A percentile compares a stretch with the other conserved stretches of the same genome.
Conservation (phyloP, 495 filamentous ascomycete species). For the Thermothielavioides terrestris region DNA sequence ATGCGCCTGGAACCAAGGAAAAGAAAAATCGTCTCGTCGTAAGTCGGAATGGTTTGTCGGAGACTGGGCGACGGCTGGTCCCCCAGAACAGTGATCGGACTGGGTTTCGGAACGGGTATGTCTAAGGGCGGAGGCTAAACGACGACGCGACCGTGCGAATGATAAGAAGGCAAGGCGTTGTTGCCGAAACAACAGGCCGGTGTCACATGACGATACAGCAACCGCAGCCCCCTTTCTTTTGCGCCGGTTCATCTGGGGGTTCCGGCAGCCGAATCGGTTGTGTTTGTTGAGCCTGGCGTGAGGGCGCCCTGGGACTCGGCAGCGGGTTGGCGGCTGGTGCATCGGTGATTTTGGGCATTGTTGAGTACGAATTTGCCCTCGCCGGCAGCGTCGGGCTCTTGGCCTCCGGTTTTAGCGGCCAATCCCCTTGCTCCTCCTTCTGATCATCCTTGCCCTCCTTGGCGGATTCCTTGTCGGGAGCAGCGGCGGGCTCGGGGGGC, state of each 20-base stretch:
- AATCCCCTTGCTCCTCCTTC: constrained; percentile 32
- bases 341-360: constrained; percentile 48
- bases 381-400: constrained; percentile 37
- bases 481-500: constrained; percentile 31
- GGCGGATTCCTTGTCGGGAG: constrained; percentile 21
- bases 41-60: constrained; percentile 7
- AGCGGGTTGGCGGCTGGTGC: constrained; percentile 31
- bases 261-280: constrained; percentile 27
- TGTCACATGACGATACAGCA: constrained; percentile 49
- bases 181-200: not conserved
- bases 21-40: constrained; percentile 21
- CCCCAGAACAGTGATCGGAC: not conserved
- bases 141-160: not conserved
- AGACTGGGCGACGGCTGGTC: not conserved
- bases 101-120: not conserved
- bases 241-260: constrained; percentile 26
- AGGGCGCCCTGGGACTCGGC: constrained; percentile 28
- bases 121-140: not conserved
- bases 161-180: not conserved
- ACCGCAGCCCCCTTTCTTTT: constrained; percentile 40
- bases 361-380: constrained; percentile 46
- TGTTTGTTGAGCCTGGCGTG: constrained; percentile 15
- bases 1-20: constrained; percentile 12
- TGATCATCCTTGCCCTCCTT: constrained; percentile 27
- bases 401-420: constrained; percentile 38